Evolutionary conservation across 495 filamentous ascomycete species (phyloP).

Genomic region (Penicillium roqueforti): DNA sequence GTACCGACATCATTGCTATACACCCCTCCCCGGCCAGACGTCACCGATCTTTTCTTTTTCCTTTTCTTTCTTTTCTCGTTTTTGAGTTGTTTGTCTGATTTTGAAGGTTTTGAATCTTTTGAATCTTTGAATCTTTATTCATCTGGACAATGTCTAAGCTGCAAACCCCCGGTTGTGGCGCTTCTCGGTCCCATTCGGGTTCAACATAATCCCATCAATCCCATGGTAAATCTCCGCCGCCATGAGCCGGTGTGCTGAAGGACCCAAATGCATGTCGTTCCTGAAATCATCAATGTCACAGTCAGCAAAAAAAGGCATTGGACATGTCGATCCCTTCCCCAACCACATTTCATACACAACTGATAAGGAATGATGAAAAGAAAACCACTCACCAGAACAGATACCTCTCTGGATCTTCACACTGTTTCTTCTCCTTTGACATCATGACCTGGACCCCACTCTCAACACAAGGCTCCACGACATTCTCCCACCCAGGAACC

Average conservation of each 20-base stretch:
- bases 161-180: conserved; percentile 24
- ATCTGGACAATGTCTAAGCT: conserved; percentile 28
- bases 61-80: not conserved
- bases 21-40: conserved; percentile 1
- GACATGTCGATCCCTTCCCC: conserved; percentile 7
- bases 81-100: not conserved
- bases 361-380: not conserved
- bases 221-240: conserved; percentile 44
- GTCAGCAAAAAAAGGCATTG: conserved; percentile 1
- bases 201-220: conserved; percentile 38
- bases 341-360: not conserved
- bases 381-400: conserved; percentile 48
- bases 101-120: not conserved
- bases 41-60: not conserved
- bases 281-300: conserved; percentile 25
- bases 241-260: conserved; percentile 47
- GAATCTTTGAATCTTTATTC: not conserved
- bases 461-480: conserved; percentile 35
- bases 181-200: conserved; percentile 5
- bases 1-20: conserved; percentile 12
- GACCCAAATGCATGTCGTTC: conserved; percentile 51
- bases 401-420: conserved; percentile 46
- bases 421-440: conserved; percentile 34
- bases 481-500: conserved; percentile 37
- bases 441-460: conserved; percentile 31